Percentiles rank a stretch among this genome's conserved stretches.
phyloP scores from a whole-genome alignment of 306 rosid genomes.

The Prosopis cineraria region DNA sequence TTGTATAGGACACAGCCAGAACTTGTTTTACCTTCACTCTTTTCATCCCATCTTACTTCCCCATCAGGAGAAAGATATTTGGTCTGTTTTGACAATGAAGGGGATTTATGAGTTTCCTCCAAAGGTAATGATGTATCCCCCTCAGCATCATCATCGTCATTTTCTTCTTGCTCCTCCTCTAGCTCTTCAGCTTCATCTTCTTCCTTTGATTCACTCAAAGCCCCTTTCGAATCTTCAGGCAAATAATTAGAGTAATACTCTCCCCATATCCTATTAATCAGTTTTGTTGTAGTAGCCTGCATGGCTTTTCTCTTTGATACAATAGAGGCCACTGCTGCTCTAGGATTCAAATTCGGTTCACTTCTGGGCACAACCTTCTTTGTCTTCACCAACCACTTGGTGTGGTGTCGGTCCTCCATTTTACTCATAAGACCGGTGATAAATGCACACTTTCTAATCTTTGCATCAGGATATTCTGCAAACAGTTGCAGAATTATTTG shows the following conservation, averaged over 20 bases:
- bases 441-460: conserved; percentile 74
- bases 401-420: conserved; percentile 95
- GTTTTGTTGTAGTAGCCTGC: conserved; percentile 89
- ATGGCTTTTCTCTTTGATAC: conserved; percentile 76
- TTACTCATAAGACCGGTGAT: conserved; percentile 68
- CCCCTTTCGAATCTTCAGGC: conserved; percentile 60
- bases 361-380: conserved; percentile 54
- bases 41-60: conserved; percentile 71
- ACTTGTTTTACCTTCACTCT: conserved; percentile 56
- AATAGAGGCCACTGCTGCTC: conserved; percentile 74
- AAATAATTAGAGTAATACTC: conserved; percentile 82
- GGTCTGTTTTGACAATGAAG: conserved; percentile 43
- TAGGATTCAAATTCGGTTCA: conserved; percentile 78
- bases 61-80: conserved; percentile 39
- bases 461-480: conserved; percentile 76
- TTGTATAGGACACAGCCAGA: conserved; percentile 59
- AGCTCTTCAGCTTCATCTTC: conserved; percentile 70
- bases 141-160: conserved; percentile 64
- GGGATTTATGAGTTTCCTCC: conserved; percentile 48
- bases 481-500: conserved; percentile 89
- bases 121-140: conserved; percentile 47
- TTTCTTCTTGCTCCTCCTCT: conserved; percentile 60
- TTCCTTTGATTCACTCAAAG: conserved; percentile 51
- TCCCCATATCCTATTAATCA: conserved; percentile 90
- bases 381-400: conserved; percentile 85